Evolutionary conservation across 1,284 basidiomycete genomes (phyloP).

Genomic region (Naganishia sp.): DNA sequence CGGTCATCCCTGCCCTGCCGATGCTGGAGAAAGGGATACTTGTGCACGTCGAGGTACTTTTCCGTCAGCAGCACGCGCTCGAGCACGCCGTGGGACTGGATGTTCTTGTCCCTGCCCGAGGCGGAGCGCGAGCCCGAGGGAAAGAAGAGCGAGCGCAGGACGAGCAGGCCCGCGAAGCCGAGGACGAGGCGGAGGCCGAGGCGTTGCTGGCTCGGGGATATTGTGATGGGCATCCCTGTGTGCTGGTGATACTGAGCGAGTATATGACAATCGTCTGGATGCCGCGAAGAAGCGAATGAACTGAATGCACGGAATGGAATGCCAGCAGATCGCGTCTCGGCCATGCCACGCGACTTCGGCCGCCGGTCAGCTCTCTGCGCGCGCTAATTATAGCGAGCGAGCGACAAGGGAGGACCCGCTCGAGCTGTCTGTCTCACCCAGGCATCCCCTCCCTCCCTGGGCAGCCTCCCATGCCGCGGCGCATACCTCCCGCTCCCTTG

Average conservation of each 20-base stretch:
- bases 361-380: neutral
- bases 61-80: slow-evolving; percentile 82
- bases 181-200: slow-evolving; percentile 47
- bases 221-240: slow-evolving; percentile 32
- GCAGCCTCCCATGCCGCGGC: neutral
- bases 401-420: too few species aligned
- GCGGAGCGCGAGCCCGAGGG: slow-evolving; percentile 26
- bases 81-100: slow-evolving; percentile 75
- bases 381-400: neutral
- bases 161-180: slow-evolving; percentile 43
- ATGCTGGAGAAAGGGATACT: slow-evolving; percentile 80
- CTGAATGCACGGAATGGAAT: too few species aligned
- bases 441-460: neutral
- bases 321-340: neutral
- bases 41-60: slow-evolving; percentile 79
- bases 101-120: slow-evolving; percentile 55
- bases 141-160: slow-evolving; percentile 50
- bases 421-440: neutral
- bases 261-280: too few species aligned
- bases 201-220: slow-evolving; percentile 39
- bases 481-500: neutral
- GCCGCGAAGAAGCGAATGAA: too few species aligned
- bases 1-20: slow-evolving; percentile 80
- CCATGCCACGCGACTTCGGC: slow-evolving; percentile 19
- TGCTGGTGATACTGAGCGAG: neutral